phyloP scores from a whole-genome alignment of 495 filamentous ascomycete species.

The Parmelia sp. region DNA sequence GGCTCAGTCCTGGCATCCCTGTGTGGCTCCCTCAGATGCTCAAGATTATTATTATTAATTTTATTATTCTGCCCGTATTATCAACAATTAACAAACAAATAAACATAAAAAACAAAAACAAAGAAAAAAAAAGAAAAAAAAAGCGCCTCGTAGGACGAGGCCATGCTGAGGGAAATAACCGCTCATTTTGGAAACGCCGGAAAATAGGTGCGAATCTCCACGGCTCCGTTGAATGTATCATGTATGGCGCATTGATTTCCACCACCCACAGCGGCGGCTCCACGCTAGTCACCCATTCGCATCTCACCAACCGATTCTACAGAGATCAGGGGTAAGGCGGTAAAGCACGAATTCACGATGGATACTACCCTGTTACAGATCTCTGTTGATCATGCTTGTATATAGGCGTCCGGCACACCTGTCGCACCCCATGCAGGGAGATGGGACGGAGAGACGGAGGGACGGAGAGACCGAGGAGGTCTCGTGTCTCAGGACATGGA shows the following conservation, averaged over 20 bases:
- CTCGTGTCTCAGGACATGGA: background rate
- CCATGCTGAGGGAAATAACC: background rate
- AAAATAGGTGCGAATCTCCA: background rate
- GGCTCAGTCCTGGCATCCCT: background rate
- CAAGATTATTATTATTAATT: background rate
- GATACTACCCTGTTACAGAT: background rate
- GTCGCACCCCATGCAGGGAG: too few relatives aligned
- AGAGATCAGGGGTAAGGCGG: conserved; percentile 3
- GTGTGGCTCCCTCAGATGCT: background rate
- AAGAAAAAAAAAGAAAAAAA: too few relatives aligned
- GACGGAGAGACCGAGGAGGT: too few relatives aligned
- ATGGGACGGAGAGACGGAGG: too few relatives aligned
- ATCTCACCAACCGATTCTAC: background rate
- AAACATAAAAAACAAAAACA: too few relatives aligned
- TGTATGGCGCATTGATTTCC: background rate
- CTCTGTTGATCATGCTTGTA: background rate
- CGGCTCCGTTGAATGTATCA: background rate
- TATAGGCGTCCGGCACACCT: background rate
- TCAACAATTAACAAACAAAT: too few relatives aligned
- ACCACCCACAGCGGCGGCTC: background rate
- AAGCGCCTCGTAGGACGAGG: background rate
- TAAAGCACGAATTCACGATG: background rate
- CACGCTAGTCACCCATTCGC: conserved; percentile 4
- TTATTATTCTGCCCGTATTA: too few relatives aligned
- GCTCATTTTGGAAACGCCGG: background rate